Evolutionary conservation across 2,329 filamentous ascomycete species (phyloP).

Genomic region (Aspergillus neoniger): DNA sequence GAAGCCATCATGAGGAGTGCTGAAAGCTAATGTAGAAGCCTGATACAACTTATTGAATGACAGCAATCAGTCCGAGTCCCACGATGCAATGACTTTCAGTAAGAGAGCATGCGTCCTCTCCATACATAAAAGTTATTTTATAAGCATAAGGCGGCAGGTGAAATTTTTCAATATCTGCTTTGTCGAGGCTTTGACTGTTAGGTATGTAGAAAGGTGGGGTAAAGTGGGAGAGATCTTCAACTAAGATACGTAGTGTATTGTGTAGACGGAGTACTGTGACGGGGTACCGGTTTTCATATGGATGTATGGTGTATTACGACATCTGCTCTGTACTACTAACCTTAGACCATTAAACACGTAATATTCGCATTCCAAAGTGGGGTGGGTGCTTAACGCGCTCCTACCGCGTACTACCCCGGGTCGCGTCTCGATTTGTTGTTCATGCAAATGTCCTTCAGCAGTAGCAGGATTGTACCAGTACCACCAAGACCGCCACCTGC

Average conservation of each 20-base stretch:
- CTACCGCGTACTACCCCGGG: neutral
- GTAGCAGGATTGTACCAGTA: neutral
- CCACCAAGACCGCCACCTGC: neutral
- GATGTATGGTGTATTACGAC: neutral
- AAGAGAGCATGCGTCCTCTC: neutral
- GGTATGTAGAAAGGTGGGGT: neutral
- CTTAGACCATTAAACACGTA: neutral
- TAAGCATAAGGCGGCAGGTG: neutral
- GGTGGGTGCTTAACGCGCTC: neutral
- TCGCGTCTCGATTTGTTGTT: neutral
- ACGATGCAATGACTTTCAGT: neutral
- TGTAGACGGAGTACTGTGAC: neutral
- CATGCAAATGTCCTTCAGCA: neutral
- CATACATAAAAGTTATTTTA: neutral
- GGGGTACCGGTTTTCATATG: too few relatives aligned
- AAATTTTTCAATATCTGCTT: neutral
- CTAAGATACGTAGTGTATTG: neutral
- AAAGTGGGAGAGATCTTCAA: neutral
- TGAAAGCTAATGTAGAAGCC: neutral
- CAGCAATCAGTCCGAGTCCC: neutral
- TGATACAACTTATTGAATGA: neutral
- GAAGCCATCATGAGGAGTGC: constrained; percentile 15
- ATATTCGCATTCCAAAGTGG: neutral
- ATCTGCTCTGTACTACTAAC: neutral
- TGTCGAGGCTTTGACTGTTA: neutral